Evolutionary conservation across 176 grass and related monocot genomes (phyloP).

Genomic region (Triticum timopheevii): DNA sequence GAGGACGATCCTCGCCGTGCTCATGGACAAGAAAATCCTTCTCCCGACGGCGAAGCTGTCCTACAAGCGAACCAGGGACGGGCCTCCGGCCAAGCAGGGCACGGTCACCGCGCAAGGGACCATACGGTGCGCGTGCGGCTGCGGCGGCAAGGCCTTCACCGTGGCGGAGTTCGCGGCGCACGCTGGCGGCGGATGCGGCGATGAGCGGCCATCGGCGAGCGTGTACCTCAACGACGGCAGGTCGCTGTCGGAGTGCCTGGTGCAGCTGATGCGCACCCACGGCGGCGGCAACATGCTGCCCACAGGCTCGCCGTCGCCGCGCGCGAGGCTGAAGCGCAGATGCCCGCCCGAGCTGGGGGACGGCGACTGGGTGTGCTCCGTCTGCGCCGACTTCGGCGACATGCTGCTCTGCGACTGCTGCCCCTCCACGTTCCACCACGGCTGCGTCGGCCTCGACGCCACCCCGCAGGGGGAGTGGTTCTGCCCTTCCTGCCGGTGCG

Average conservation of each 20-base stretch:
- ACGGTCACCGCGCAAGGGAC: slow-evolving; percentile 32
- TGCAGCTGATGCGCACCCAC: slow-evolving; percentile 34
- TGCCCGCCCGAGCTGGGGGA: not conserved
- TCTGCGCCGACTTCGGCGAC: slow-evolving; percentile 48
- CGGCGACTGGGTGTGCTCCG: slow-evolving; percentile 59
- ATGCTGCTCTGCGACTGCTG: slow-evolving; percentile 62
- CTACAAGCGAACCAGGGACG: slow-evolving; percentile 14
- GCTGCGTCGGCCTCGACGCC: slow-evolving; percentile 49
- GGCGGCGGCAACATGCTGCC: not conserved
- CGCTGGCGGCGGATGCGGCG: not conserved
- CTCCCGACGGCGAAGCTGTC: slow-evolving; percentile 37
- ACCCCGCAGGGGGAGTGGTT: slow-evolving; percentile 49
- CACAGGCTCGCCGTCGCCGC: not conserved
- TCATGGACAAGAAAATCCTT: slow-evolving; percentile 55
- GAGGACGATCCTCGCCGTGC: slow-evolving; percentile 47
- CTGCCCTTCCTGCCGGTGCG: slow-evolving; percentile 58
- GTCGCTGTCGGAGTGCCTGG: slow-evolving; percentile 55
- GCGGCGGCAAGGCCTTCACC: slow-evolving; percentile 41
- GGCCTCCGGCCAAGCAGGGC: slow-evolving; percentile 30
- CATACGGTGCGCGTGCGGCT: slow-evolving; percentile 53
- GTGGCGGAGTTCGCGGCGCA: slow-evolving; percentile 52
- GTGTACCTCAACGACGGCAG: slow-evolving; percentile 55
- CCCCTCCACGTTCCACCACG: slow-evolving; percentile 52
- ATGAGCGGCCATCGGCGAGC: not conserved
- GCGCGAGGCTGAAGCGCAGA: slow-evolving; percentile 34